phyloP scores from a whole-genome alignment of 2,329 filamentous ascomycete genomes.

The Leptographium flavum region DNA sequence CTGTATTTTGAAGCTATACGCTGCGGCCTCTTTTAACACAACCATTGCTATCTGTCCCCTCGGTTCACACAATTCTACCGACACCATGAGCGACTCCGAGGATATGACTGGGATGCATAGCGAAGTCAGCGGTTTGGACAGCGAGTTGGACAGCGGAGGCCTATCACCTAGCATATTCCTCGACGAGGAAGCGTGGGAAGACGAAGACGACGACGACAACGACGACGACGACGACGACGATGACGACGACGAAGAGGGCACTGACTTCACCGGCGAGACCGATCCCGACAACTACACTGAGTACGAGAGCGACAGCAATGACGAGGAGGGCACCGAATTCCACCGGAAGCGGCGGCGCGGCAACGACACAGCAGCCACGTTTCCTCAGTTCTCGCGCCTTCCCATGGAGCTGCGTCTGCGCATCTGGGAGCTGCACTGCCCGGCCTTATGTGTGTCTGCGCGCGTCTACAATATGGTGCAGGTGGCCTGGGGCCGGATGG shows the following conservation, averaged over 20 bases:
- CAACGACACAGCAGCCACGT: background rate
- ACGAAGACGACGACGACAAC: background rate
- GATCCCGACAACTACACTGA: conserved; percentile 1
- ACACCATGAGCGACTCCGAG: too few relatives aligned
- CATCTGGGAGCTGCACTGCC: conserved; percentile 11
- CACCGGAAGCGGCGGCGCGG: background rate
- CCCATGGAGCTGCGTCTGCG: conserved; percentile 10
- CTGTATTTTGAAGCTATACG: too few relatives aligned
- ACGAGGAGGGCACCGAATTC: background rate
- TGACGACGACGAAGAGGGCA: background rate
- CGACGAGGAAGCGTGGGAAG: background rate
- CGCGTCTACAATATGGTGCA: conserved; percentile 6
- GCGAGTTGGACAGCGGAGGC: too few relatives aligned
- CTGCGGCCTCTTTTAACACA: too few relatives aligned
- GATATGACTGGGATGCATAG: too few relatives aligned
- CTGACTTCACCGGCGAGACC: background rate
- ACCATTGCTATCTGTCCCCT: too few relatives aligned
- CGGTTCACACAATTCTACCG: too few relatives aligned
- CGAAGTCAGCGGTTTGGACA: too few relatives aligned
- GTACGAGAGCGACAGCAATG: background rate
- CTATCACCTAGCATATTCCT: too few relatives aligned
- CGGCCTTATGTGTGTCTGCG: background rate
- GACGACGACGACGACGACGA: background rate
- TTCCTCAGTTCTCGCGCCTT: conserved; percentile 7
- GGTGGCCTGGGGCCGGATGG: background rate